phyloP scores from a whole-genome alignment of 2,329 filamentous ascomycete species.

The Fusarium concolor region DNA sequence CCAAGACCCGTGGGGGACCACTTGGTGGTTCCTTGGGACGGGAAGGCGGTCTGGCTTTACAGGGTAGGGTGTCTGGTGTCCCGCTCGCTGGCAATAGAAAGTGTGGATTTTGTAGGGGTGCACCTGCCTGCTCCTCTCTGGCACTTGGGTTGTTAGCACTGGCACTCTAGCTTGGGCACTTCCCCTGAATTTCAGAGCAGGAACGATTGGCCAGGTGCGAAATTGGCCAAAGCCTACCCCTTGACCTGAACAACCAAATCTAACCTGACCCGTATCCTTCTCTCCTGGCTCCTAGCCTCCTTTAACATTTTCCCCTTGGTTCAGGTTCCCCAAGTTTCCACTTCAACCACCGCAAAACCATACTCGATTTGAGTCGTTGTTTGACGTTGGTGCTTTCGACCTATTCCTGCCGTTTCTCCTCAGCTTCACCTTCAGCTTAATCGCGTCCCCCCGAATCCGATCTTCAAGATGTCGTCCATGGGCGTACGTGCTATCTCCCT shows the following conservation, averaged over 20 bases:
- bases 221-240: conserved; percentile 50
- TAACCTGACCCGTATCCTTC: conserved; percentile 45
- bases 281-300: conserved; percentile 46
- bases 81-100: background rate
- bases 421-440: conserved; percentile 32
- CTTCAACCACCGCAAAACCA: conserved; percentile 47
- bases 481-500: conserved; percentile 48
- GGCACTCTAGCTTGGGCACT: conserved; percentile 34
- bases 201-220: conserved; percentile 50
- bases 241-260: conserved; percentile 45
- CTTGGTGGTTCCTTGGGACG: conserved; percentile 38
- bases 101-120: conserved; percentile 39
- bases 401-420: conserved; percentile 34
- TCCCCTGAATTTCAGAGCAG: conserved; percentile 48
- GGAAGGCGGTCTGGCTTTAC: conserved; percentile 47
- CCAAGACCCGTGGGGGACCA: conserved; percentile 30
- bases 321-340: conserved; percentile 43
- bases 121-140: conserved; percentile 24
- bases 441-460: conserved; percentile 31
- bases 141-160: conserved; percentile 12
- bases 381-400: conserved; percentile 38
- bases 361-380: conserved; percentile 41
- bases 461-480: conserved; percentile 50
- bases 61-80: conserved; percentile 8
- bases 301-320: conserved; percentile 51